phyloP scores from a whole-genome alignment of 1,284 basidiomycete genomes.

The Microbotryum lychnidis-dioicae region DNA sequence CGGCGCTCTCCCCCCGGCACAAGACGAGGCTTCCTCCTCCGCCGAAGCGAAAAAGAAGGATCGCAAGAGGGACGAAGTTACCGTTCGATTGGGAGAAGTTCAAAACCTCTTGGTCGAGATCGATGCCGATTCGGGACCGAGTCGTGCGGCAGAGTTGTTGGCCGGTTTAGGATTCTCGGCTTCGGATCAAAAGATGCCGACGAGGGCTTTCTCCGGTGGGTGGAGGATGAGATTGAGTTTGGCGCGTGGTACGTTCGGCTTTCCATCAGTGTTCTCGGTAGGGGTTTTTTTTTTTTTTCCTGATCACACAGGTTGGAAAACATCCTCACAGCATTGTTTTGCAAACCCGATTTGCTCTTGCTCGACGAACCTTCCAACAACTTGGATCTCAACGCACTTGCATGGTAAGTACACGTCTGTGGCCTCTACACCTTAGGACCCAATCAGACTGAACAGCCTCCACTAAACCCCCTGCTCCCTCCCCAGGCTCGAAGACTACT shows the following conservation, averaged over 20 bases:
- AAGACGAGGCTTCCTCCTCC: conserved; percentile 42
- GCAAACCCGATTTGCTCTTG: conserved; percentile 66
- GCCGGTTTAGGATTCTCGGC: conserved; percentile 90
- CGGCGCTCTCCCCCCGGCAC: conserved; percentile 45
- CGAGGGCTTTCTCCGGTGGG: conserved; percentile 87
- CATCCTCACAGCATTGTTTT: conserved; percentile 79
- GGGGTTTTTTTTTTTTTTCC: not conserved
- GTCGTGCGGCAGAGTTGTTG: conserved; percentile 78
- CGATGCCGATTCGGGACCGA: conserved; percentile 94
- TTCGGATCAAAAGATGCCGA: conserved; percentile 57
- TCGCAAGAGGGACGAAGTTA: conserved; percentile 70
- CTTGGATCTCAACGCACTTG: conserved; percentile 54
- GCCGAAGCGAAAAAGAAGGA: conserved; percentile 68
- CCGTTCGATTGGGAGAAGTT: conserved; percentile 77
- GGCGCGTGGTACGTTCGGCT: conserved; percentile 44
- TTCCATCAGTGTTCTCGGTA: not conserved
- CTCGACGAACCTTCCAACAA: conserved; percentile 98
- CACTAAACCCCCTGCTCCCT: not conserved
- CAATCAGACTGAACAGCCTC: not conserved
- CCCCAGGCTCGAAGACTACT: conserved; percentile 65
- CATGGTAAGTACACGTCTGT: conserved; percentile 26
- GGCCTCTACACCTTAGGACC: conserved; percentile 34
- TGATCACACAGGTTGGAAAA: conserved; percentile 36
- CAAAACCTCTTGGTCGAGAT: conserved; percentile 88
- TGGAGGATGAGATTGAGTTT: conserved; percentile 59